These are phyloP conservation scores for Hordeum pubiflorum DNA, from an alignment of 202 grass and related monocot species.

Conservation along the genomic window DNA sequence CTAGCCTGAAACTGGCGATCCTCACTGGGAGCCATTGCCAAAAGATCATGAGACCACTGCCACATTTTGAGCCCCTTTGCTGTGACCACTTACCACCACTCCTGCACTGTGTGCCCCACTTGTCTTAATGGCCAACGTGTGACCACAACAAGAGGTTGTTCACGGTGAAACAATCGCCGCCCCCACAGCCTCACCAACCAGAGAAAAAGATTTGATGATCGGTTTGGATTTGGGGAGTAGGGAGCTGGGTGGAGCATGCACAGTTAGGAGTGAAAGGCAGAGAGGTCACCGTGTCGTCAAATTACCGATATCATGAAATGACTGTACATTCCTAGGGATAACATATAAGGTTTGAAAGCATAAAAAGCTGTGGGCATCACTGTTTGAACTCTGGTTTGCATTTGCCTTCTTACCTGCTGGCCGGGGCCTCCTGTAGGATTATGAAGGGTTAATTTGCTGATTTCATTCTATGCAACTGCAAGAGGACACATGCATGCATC, in stretches of 20 bases:
- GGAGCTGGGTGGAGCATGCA: background rate
- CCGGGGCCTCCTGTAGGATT: background rate
- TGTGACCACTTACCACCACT: constrained; percentile 39
- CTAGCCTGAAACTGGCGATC: constrained; percentile 35
- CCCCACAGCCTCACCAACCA: constrained; percentile 30
- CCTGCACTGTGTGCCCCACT: constrained; percentile 35
- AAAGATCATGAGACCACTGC: constrained; percentile 36
- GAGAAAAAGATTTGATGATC: constrained; percentile 19
- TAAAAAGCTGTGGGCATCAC: background rate
- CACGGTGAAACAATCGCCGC: constrained; percentile 28
- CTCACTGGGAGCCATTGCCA: background rate
- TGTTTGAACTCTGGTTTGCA: background rate
- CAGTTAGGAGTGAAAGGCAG: background rate
- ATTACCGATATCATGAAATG: background rate
- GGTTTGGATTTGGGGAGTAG: constrained; percentile 7
- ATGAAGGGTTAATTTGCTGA: background rate
- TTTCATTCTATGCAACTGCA: background rate
- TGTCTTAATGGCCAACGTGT: constrained; percentile 45
- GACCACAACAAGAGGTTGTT: constrained; percentile 33
- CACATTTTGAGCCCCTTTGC: constrained; percentile 36
- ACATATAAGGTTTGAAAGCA: background rate
- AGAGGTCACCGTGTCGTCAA: background rate
- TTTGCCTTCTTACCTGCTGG: background rate
- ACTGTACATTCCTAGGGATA: background rate
- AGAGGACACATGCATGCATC: background rate